These are phyloP conservation scores for Gyrodon lividus DNA, from an alignment of 768 basidiomycete genomes.

Conservation along the genomic window DNA sequence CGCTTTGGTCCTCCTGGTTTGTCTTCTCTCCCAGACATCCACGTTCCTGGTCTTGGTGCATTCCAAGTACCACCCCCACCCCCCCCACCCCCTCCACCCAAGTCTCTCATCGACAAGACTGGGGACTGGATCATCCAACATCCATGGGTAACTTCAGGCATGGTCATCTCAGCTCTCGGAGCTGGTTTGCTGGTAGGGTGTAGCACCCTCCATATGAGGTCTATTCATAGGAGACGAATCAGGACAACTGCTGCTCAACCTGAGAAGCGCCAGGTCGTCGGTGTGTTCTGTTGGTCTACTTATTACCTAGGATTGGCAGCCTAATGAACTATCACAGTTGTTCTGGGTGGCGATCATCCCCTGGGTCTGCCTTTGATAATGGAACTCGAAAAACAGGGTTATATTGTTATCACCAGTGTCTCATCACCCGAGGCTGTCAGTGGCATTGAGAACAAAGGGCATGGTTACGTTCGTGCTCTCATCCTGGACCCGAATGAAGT, in stretches of 20 bases:
- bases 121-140: constrained; percentile 54
- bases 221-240: constrained; percentile 21
- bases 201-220: constrained; percentile 25
- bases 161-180: constrained; percentile 59
- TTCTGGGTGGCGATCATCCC: constrained; percentile 78
- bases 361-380: constrained; percentile 69
- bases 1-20: constrained; percentile 69
- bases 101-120: constrained; percentile 45
- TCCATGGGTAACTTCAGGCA: constrained; percentile 58
- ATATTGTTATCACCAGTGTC: constrained; percentile 82
- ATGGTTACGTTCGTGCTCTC: constrained; percentile 79
- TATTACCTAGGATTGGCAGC: neutral
- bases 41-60: constrained; percentile 62
- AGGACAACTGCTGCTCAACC: constrained; percentile 29
- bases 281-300: constrained; percentile 24
- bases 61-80: constrained; percentile 69
- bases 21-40: constrained; percentile 48
- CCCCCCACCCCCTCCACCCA: constrained; percentile 56
- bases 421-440: constrained; percentile 63
- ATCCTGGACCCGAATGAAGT: constrained; percentile 82
- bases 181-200: constrained; percentile 63
- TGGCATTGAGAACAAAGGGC: constrained; percentile 58
- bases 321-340: constrained; percentile 44
- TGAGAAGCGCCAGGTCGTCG: constrained; percentile 47
- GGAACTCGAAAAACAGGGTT: constrained; percentile 75